Evolutionary conservation across 2,329 filamentous ascomycete species (phyloP), one percentile per base, ranked within the genome.

Genomic region (Penicillium decumbens): DNA sequence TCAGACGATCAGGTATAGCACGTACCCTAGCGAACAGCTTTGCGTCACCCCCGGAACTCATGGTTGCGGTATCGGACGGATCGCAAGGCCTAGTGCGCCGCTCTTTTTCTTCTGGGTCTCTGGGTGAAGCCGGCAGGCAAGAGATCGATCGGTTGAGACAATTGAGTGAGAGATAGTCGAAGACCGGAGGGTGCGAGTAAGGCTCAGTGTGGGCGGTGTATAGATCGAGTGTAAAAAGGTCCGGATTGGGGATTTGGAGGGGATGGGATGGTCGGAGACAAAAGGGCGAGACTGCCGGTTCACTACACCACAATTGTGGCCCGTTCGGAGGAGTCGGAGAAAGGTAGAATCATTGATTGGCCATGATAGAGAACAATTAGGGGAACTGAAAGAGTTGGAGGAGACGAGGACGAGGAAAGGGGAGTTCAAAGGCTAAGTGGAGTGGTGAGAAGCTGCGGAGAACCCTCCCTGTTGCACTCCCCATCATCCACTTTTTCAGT

Each of bases 11-110:
- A 56, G 53, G 54, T 54, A 52, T 42, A 49, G 49, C 49, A 83
- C 83, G 65, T 85, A 98, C 93, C 79, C 93, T 85, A 73, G 93
- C 92, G 79, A 98, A 98, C 77, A 98, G 85, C 83, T 96, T 97
- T 77, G 93, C 95, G 83, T 97, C 93, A 75, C 93, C 90, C 76
- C 88, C 89, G 56, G 80, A 76, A 71, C 78, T 82, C 81, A 84
- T 85, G 61, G 60, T 75, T 66, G 57, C 54, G 50, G 48, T 44
- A 42, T 57, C 27, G 45, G 43, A 40, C 56, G 49, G 57, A 57
- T 55, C 44, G 50, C 44, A 50, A 47, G 35, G 29, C 29, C 40
- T 48, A 37, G 37, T 41, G 42, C 25, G 42, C 30, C 35, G 49
- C 15, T 49, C 29, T 35, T 45, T 44, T 27, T 45, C 41, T 49